These are phyloP conservation scores for Suzukiozyma palmioleophila DNA, from an alignment of 1,139 yeast genomes.

Conservation along the genomic window DNA sequence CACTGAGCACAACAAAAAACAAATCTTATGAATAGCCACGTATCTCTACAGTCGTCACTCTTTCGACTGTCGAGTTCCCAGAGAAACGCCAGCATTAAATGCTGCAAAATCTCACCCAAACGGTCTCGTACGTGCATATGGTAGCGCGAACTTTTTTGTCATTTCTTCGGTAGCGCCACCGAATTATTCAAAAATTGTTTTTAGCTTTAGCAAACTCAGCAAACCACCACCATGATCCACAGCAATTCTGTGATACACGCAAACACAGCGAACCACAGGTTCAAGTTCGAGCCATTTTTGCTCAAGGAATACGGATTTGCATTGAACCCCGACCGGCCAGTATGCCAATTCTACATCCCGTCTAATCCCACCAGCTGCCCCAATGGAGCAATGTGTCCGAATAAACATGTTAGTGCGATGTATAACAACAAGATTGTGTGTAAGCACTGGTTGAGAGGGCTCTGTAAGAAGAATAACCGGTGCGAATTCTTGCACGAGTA, in stretches of 20 bases:
- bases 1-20: no score
- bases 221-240: constrained; percentile 20
- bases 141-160: no score
- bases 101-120: no score
- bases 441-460: constrained; percentile 96
- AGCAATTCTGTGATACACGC: constrained; percentile 42
- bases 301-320: constrained; percentile 79
- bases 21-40: no score
- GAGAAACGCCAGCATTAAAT: no score
- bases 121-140: no score
- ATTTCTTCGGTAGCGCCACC: neutral
- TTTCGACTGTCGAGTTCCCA: no score
- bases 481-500: constrained; percentile 97
- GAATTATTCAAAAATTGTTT: neutral
- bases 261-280: constrained; percentile 39
- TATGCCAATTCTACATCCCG: constrained; percentile 69
- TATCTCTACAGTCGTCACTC: no score
- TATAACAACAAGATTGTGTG: constrained; percentile 84
- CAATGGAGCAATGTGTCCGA: constrained; percentile 76
- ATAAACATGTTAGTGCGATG: constrained; percentile 81
- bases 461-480: constrained; percentile 94
- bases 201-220: neutral
- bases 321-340: constrained; percentile 84
- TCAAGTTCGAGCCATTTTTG: constrained; percentile 82
- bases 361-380: constrained; percentile 75